A percentile compares a stretch with the other conserved stretches of the same genome.
These are phyloP conservation scores for Aureobasidium leucospermi DNA, from an alignment of 2,329 filamentous ascomycete species.

Conservation along the genomic window DNA sequence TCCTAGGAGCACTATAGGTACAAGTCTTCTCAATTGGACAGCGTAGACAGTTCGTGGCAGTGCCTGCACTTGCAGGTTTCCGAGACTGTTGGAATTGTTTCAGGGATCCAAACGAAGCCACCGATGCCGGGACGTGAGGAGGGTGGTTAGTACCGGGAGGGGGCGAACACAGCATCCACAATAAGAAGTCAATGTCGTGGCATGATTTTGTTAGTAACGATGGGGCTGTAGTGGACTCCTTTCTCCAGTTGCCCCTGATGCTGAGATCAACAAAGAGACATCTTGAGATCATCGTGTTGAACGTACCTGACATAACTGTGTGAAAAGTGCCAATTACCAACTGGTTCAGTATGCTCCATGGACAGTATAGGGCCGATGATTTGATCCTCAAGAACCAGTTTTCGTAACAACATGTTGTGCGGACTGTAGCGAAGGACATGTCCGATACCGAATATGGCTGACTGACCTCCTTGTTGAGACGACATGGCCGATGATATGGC, in stretches of 20 bases:
- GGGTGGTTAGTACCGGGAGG: constrained; percentile 32
- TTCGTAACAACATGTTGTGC: constrained; percentile 78
- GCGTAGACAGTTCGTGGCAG: constrained; percentile 77
- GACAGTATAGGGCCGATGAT: constrained; percentile 79
- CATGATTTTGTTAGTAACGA: constrained; percentile 91
- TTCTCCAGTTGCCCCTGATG: constrained; percentile 79
- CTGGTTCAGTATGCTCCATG: constrained; percentile 85
- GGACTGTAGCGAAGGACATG: constrained; percentile 92
- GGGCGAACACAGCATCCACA: constrained; percentile 84
- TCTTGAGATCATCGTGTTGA: background rate
- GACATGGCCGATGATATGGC: constrained; percentile 58
- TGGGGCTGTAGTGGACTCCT: constrained; percentile 66
- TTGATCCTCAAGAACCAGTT: constrained; percentile 65
- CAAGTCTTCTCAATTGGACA: constrained; percentile 71
- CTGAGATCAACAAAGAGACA: background rate
- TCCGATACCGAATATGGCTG: constrained; percentile 73
- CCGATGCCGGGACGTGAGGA: constrained; percentile 65
- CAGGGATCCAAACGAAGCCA: constrained; percentile 69
- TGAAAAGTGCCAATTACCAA: constrained; percentile 93
- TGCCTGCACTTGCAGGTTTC: constrained; percentile 68
- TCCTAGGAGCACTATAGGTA: constrained; percentile 75
- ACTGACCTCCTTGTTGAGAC: constrained; percentile 21
- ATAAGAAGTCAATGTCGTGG: constrained; percentile 86
- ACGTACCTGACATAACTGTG: constrained; percentile 72
- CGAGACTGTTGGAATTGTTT: constrained; percentile 69